Conservation (phyloP, 2,329 filamentous ascomycete species). For the Ophiosphaerella narmari region DNA sequence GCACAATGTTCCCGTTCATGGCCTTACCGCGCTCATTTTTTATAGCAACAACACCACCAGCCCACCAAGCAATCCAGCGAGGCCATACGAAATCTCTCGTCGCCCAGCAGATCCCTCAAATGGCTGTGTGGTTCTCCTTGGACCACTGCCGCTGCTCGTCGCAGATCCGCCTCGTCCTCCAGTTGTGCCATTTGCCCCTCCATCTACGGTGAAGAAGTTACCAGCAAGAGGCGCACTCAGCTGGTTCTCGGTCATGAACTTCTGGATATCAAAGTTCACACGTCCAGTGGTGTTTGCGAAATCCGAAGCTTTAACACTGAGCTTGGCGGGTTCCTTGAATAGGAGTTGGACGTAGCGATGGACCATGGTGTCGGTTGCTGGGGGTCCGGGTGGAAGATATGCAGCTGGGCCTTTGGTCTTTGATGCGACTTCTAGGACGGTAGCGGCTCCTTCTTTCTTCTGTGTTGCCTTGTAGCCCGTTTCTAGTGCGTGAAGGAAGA, state of each 20-base stretch:
- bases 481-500: conserved; percentile 40
- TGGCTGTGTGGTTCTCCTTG: conserved; percentile 15
- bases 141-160: conserved; percentile 23
- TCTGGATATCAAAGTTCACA: conserved; percentile 35
- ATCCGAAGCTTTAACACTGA: conserved; percentile 27
- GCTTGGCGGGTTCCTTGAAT: conserved; percentile 34
- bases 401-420: conserved; percentile 34
- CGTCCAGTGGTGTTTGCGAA: conserved; percentile 26
- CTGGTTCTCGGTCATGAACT: conserved; percentile 31
- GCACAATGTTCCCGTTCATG: neutral
- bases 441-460: conserved; percentile 27
- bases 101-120: conserved; percentile 25
- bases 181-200: conserved; percentile 19
- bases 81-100: conserved; percentile 13
- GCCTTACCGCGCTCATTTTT: neutral
- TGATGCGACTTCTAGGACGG: conserved; percentile 33
- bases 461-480: conserved; percentile 41
- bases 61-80: conserved; percentile 17
- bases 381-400: conserved; percentile 40
- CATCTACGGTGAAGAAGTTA: conserved; percentile 44
- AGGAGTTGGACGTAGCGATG: conserved; percentile 44
- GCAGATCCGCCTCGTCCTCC: conserved; percentile 11
- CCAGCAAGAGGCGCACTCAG: conserved; percentile 35
- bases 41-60: conserved; percentile 18
- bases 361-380: conserved; percentile 36